phyloP scores from a whole-genome alignment of 768 basidiomycete genomes.

The Russula lepida region DNA sequence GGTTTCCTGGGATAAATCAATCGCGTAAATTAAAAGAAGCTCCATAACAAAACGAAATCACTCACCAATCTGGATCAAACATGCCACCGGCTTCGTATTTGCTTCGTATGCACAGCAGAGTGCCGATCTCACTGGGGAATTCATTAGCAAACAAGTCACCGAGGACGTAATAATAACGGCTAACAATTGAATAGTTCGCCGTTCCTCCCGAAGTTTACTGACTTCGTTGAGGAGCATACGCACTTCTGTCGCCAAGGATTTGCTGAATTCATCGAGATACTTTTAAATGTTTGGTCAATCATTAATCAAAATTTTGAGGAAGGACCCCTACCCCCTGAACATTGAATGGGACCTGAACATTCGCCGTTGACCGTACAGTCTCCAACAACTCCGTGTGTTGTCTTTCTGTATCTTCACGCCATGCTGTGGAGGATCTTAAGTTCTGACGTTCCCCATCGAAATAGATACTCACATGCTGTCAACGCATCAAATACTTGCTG shows the following conservation, averaged over 20 bases:
- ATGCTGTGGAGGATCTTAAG: conserved; percentile 35
- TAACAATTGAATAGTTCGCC: conserved; percentile 69
- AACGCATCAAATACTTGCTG: conserved; percentile 45
- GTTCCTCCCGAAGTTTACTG: conserved; percentile 72
- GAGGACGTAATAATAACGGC: conserved; percentile 25
- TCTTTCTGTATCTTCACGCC: conserved; percentile 55
- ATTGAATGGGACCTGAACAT: conserved; percentile 75
- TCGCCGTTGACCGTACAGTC: conserved; percentile 61
- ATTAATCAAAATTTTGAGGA: neutral
- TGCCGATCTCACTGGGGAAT: conserved; percentile 61
- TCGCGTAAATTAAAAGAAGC: neutral
- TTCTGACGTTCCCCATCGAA: neutral
- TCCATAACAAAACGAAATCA: neutral
- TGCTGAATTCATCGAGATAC: conserved; percentile 87
- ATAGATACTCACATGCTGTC: conserved; percentile 43
- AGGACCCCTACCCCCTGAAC: conserved; percentile 59
- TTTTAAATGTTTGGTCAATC: conserved; percentile 24
- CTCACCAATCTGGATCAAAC: conserved; percentile 73
- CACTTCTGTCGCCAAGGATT: conserved; percentile 73
- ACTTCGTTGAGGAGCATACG: conserved; percentile 78
- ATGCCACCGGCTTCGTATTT: conserved; percentile 82
- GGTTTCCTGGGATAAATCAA: conserved; percentile 39
- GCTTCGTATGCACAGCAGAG: conserved; percentile 56
- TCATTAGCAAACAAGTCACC: neutral
- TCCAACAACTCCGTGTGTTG: conserved; percentile 62